phyloP scores from a whole-genome alignment of 1,139 yeast species.

The Wickerhamomyces sp. region DNA sequence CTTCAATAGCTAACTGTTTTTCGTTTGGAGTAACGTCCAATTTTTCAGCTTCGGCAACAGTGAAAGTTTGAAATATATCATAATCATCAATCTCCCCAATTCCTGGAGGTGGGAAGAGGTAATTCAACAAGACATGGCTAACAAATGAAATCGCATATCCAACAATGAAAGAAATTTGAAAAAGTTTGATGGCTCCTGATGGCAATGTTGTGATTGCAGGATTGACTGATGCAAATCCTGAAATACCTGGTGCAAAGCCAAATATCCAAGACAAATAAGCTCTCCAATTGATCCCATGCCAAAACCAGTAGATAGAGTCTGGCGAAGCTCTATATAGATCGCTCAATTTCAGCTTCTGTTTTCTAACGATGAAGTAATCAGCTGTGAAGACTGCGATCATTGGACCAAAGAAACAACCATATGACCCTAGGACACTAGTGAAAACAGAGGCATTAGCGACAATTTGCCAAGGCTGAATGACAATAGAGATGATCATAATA shows the following conservation, averaged over 20 bases:
- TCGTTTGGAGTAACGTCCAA: constrained; percentile 21
- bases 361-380: constrained; percentile 27
- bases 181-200: constrained; percentile 29
- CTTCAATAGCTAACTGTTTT: neutral
- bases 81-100: constrained; percentile 31
- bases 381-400: constrained; percentile 27
- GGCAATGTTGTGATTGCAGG: constrained; percentile 24
- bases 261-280: constrained; percentile 26
- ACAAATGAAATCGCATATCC: constrained; percentile 31
- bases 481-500: constrained; percentile 27
- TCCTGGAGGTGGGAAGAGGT: constrained; percentile 30
- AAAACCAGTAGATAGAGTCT: constrained; percentile 29
- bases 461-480: constrained; percentile 31
- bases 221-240: constrained; percentile 31
- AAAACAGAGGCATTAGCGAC: constrained; percentile 30
- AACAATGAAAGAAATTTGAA: constrained; percentile 26
- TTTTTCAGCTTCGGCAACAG: constrained; percentile 21
- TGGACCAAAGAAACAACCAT: constrained; percentile 30
- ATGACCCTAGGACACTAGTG: constrained; percentile 27
- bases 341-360: constrained; percentile 25
- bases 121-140: constrained; percentile 24
- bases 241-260: constrained; percentile 35
- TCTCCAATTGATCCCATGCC: constrained; percentile 28
- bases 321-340: constrained; percentile 27
- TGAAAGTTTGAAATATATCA: constrained; percentile 33